These are phyloP conservation scores for Tremellales sp. DNA, from an alignment of 1,284 basidiomycete genomes.

Conservation along the genomic window DNA sequence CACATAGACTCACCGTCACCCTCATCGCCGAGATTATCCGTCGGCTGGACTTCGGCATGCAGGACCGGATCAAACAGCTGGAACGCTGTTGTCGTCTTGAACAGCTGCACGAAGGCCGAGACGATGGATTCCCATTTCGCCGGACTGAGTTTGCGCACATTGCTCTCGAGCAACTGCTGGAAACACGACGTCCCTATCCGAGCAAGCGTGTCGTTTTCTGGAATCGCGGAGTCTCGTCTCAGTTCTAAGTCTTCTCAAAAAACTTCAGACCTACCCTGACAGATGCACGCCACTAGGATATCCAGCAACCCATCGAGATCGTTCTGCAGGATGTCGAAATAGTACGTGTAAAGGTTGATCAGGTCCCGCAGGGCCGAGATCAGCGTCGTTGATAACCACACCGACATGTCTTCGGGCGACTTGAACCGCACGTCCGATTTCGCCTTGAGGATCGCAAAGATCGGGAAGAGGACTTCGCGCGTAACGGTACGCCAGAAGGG, in stretches of 20 bases:
- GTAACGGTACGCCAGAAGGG: conserved; percentile 99
- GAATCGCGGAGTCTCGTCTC: background rate
- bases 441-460: conserved; percentile 81
- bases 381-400: conserved; percentile 99
- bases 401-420: conserved; percentile 98
- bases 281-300: conserved; percentile 93
- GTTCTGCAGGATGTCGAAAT: conserved; percentile 87
- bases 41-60: conserved; percentile 69
- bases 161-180: conserved; percentile 92
- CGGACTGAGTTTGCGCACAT: conserved; percentile 80
- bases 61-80: conserved; percentile 91
- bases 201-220: conserved; percentile 97
- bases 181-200: conserved; percentile 97
- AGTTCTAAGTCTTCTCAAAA: background rate
- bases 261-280: conserved; percentile 87
- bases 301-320: conserved; percentile 89
- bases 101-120: conserved; percentile 89
- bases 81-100: conserved; percentile 95
- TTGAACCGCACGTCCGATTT: conserved; percentile 77
- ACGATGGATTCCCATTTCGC: conserved; percentile 89
- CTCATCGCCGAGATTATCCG: conserved; percentile 54
- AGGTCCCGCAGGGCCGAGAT: conserved; percentile 95
- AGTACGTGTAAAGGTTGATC: conserved; percentile 93
- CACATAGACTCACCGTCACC: conserved; percentile 48
- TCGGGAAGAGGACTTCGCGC: conserved; percentile 95